Evolutionary conservation across 352 stramenopile species (phyloP).

Genomic region (Aphanomyces cochlioides): DNA sequence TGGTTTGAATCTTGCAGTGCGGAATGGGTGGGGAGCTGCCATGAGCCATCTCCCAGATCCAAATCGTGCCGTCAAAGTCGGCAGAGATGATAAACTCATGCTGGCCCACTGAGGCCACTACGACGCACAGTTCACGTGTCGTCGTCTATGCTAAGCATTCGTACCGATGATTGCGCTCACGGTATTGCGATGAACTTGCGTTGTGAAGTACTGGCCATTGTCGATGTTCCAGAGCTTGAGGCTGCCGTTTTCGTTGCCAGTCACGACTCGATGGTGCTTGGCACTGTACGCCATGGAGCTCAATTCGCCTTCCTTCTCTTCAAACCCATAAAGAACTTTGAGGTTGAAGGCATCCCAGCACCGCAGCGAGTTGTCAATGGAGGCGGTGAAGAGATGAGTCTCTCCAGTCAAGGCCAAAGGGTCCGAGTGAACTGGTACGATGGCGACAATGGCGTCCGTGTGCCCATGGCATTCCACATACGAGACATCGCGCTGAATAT

Average conservation of each 20-base stretch:
- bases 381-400: constrained; percentile 59
- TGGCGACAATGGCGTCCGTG: constrained; percentile 46
- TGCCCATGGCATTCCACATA: constrained; percentile 59
- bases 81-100: constrained; percentile 59
- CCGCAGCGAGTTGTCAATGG: constrained; percentile 62
- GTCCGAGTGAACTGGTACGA: constrained; percentile 35
- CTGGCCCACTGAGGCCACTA: constrained; percentile 48
- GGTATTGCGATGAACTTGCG: constrained; percentile 35
- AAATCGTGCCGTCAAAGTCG: constrained; percentile 46
- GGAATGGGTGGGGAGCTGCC: background rate
- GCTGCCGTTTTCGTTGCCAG: constrained; percentile 49
- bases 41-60: constrained; percentile 44
- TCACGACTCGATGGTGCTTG: constrained; percentile 54
- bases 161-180: constrained; percentile 54
- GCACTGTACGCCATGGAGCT: constrained; percentile 53
- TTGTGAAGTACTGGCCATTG: constrained; percentile 46
- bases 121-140: background rate
- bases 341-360: constrained; percentile 76
- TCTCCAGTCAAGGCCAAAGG: constrained; percentile 17
- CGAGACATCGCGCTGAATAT: constrained; percentile 53
- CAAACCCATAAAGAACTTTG: constrained; percentile 56
- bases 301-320: constrained; percentile 61
- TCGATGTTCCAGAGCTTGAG: constrained; percentile 66
- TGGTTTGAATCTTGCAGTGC: constrained; percentile 24
- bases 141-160: constrained; percentile 21